Evolutionary conservation across 257 asterid species (phyloP).

Genomic region (Solanum chmielewskii): DNA sequence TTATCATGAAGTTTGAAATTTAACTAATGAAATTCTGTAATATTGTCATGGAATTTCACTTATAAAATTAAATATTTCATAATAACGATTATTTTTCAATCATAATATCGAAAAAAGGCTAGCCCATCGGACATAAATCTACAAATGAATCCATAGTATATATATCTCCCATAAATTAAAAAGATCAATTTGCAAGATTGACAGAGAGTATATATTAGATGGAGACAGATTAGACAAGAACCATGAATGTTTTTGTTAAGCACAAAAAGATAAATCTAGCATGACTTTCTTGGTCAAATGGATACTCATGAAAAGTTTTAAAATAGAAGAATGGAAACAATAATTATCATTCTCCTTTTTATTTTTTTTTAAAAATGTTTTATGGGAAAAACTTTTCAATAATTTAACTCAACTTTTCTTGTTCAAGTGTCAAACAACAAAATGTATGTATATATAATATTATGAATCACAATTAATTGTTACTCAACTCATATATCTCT

Average conservation of each 20-base stretch:
- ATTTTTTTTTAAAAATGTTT: neutral
- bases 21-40: neutral
- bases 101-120: neutral
- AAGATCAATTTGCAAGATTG: neutral
- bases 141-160: neutral
- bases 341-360: neutral
- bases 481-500: neutral
- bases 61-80: neutral
- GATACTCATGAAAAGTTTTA: neutral
- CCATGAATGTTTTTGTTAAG: neutral
- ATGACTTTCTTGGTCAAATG: neutral
- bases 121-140: neutral
- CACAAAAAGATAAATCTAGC: neutral
- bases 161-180: neutral
- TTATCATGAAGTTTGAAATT: neutral
- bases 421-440: neutral
- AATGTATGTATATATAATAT: neutral
- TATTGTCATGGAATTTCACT: neutral
- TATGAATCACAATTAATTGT: too few species aligned
- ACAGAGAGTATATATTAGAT: neutral
- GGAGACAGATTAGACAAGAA: neutral
- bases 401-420: neutral
- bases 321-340: neutral
- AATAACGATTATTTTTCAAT: neutral
- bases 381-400: neutral